Percentiles rank a stretch among this genome's conserved stretches.
phyloP scores from a whole-genome alignment of 495 filamentous ascomycete species.

The Xylaria scruposa region DNA sequence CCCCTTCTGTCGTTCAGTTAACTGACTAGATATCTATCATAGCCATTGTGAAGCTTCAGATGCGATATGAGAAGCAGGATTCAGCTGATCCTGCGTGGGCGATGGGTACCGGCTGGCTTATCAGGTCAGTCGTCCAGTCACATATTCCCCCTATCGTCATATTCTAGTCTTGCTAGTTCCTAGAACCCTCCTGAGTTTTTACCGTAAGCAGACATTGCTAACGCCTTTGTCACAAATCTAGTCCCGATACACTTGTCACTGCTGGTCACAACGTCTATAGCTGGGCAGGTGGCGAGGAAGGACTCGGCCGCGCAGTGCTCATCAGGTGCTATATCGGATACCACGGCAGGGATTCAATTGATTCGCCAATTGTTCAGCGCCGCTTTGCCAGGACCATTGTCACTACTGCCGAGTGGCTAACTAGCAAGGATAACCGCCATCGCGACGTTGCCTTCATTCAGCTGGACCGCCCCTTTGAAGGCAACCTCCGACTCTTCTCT shows the following conservation, averaged over 20 bases:
- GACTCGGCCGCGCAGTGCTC: constrained; percentile 37
- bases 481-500: constrained; percentile 40
- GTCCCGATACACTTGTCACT: constrained; percentile 45
- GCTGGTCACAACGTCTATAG: constrained; percentile 50
- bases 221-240: neutral
- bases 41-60: constrained; percentile 50
- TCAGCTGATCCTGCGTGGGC: constrained; percentile 30
- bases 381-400: constrained; percentile 42
- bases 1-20: neutral
- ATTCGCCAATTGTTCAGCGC: constrained; percentile 41
- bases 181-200: neutral
- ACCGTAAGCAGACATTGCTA: neutral
- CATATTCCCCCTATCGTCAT: neutral
- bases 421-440: constrained; percentile 33
- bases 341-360: constrained; percentile 35
- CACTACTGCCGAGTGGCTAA: constrained; percentile 47
- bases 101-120: constrained; percentile 50
- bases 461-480: constrained; percentile 45
- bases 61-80: constrained; percentile 44
- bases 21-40: neutral
- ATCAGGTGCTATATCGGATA: constrained; percentile 53
- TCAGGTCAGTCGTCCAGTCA: constrained; percentile 21
- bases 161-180: neutral
- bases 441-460: constrained; percentile 49
- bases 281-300: constrained; percentile 37